phyloP scores from a whole-genome alignment of 1,284 basidiomycete species.

The Naganishia cerealis region DNA sequence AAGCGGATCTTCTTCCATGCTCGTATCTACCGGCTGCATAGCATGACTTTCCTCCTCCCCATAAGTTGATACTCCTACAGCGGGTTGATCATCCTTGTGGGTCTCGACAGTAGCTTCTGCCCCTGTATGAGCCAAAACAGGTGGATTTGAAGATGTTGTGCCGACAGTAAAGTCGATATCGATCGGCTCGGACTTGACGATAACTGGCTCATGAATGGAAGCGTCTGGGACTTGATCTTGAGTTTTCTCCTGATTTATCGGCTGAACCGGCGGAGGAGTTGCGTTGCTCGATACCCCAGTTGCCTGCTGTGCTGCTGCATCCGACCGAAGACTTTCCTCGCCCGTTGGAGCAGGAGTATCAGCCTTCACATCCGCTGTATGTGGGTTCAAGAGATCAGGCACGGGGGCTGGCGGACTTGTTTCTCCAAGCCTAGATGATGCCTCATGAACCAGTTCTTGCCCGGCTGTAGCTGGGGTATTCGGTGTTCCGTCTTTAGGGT shows the following conservation, averaged over 20 bases:
- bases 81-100: neutral
- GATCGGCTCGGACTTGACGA: slow-evolving; percentile 20
- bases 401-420: neutral
- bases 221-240: neutral
- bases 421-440: neutral
- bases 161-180: slow-evolving; percentile 13
- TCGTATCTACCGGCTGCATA: slow-evolving; percentile 5
- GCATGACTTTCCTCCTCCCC: neutral
- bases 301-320: neutral
- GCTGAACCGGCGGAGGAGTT: neutral
- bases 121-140: neutral
- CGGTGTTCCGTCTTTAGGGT: neutral
- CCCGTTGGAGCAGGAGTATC: neutral
- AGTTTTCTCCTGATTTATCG: neutral
- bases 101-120: neutral
- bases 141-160: neutral
- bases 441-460: neutral
- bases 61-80: neutral
- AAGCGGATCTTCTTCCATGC: slow-evolving; percentile 25
- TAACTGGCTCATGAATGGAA: neutral
- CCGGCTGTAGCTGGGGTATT: neutral
- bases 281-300: neutral
- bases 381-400: neutral
- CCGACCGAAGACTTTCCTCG: neutral
- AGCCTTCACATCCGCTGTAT: neutral